Evolutionary conservation across 805 yeast genomes (phyloP).

Genomic region (Hanseniaspora thailandica): DNA sequence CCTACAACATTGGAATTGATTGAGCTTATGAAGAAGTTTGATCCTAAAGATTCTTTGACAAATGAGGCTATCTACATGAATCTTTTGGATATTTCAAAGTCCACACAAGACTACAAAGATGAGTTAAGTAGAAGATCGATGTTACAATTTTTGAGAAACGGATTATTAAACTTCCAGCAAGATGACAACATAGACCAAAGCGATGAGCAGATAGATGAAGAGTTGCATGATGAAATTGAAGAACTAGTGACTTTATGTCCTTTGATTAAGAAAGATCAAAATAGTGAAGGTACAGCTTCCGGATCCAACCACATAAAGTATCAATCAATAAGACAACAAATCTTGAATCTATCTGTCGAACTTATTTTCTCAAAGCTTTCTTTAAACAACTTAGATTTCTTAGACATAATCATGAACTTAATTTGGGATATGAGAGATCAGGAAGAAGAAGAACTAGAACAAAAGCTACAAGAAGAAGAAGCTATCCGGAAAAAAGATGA

Average conservation of each 20-base stretch:
- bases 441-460: conserved; percentile 25
- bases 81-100: conserved; percentile 1
- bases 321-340: conserved; percentile 44
- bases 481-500: conserved; percentile 18
- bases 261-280: conserved; percentile 70
- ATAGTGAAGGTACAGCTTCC: conserved; percentile 56
- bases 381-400: conserved; percentile 70
- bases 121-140: conserved; percentile 62
- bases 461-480: conserved; percentile 16
- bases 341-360: conserved; percentile 37
- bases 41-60: background rate
- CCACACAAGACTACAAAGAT: conserved; percentile 47
- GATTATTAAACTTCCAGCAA: conserved; percentile 39
- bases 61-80: conserved; percentile 5
- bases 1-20: conserved; percentile 13
- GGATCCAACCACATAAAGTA: conserved; percentile 46
- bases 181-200: conserved; percentile 37
- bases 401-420: conserved; percentile 72
- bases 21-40: background rate
- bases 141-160: conserved; percentile 37
- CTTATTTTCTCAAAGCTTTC: conserved; percentile 56
- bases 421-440: conserved; percentile 74
- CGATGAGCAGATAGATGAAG: conserved; percentile 43
- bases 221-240: conserved; percentile 55
- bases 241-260: conserved; percentile 6